Percentiles rank a stretch among this genome's conserved stretches.
Evolutionary conservation across 257 asterid genomes (phyloP).

Genomic region (Solanum bulbocastanum): DNA sequence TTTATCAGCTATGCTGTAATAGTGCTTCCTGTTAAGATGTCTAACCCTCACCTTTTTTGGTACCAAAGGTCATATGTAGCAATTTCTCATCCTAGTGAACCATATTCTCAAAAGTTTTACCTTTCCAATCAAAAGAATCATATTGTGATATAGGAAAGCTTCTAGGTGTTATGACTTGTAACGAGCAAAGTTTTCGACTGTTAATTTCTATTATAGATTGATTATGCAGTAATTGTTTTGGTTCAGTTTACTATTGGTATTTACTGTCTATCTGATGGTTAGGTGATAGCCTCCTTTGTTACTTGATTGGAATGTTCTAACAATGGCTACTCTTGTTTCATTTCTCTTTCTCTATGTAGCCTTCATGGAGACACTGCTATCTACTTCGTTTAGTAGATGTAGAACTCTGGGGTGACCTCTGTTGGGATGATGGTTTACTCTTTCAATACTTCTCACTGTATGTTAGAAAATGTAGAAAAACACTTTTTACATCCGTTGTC

Average conservation of each 20-base stretch:
- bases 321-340: neutral
- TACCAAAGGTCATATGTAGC: neutral
- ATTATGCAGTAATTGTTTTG: neutral
- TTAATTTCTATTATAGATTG: neutral
- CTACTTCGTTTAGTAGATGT: neutral
- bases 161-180: neutral
- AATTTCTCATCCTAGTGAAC: neutral
- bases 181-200: neutral
- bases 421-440: neutral
- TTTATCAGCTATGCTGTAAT: neutral
- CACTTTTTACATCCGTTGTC: neutral
- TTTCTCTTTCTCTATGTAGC: neutral
- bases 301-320: neutral
- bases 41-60: neutral
- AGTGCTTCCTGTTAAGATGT: neutral
- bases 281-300: neutral
- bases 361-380: neutral
- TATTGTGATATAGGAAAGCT: neutral
- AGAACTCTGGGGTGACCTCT: neutral
- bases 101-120: neutral
- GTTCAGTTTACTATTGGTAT: neutral
- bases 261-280: neutral
- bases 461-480: neutral
- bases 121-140: no score
- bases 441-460: neutral